Evolutionary conservation across 2,329 filamentous ascomycete species (phyloP), one percentile per base, ranked within the genome.

Genomic region (Xylariaceae sp.): DNA sequence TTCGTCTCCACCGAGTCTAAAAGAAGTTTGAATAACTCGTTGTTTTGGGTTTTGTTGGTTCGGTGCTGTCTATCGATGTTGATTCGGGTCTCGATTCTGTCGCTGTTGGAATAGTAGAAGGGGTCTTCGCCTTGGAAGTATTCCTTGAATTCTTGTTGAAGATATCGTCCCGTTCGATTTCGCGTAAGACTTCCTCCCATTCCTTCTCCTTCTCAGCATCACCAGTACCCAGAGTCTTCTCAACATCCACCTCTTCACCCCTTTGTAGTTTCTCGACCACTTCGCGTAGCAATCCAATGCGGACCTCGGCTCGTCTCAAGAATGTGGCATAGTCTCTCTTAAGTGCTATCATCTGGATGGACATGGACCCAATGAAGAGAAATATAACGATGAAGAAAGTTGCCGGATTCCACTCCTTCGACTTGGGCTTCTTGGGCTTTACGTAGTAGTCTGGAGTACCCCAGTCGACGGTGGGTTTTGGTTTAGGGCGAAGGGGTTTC

Each of bases 341-440:
- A 67, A 98, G 73, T 31, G 87, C 82, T 69, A 99, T 88, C 82
- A 95, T 90, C 68, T 97, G 91, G 67, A 99, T 97, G 12, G 94
- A 91, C 81, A 97, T 96, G 60, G 92, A 96, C 3, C 96, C 96
- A 63, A 98, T 94, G 62, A 98, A 82, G 36, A 92, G 79, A 69
- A 92, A 92, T 62, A 94, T 91, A 67, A 87, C 79, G 65, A 94
- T 91, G 73, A 88, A 95, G 69, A 92, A 94, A 0, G 88, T 92
- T 17, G 89, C 89, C 2, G 91, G 90, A 66, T 94, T 94, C 87
- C 88, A 91, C 65, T 86, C 84, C 69, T 84, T 88, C 14, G 82
- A 76, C 63, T 81, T 83, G 21, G 73, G 67, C 29, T 76, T 74
- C 67, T 76, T 76, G 8, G 33, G 33, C 23, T 56, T 57, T 26